Base-by-base conservation (phyloP, 306 rosid species). In the Ormosia emarginata region DNA sequence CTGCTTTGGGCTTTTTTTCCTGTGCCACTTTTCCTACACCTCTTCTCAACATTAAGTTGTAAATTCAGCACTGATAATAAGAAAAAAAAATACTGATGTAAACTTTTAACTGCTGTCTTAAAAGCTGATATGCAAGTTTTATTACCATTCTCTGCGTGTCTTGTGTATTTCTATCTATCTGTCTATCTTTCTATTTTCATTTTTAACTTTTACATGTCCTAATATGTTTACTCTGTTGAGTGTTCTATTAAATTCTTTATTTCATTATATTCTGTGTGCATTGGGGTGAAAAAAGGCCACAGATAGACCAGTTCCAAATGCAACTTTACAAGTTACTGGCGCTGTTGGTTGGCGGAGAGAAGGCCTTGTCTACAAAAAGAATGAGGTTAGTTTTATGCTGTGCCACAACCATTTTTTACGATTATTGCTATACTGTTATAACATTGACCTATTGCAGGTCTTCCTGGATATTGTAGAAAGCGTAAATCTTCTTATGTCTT, bases 271-370 rank as follows among this genome's bases (percentile, higher is more conserved):
- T 49, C 46, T 78, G 9, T 66, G 50, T 84, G 72, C 15, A 64
- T 34, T 65, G 71, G 49, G 75, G 53, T 7, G 8, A 8, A 8
- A 8, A 77, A 74, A 72, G 97, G 90, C 93, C 68, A 6, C 90
- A 34, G 98, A 94, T 80, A 94, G 81, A 83, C 90, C 95, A 77
- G 94, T 94, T 71, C 98, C 98, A 18, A 94, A 94, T 88, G 98
- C 98, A 30, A 94, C 98, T 59, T 88, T 94, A 79, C 98, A 94
- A 94, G 98, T 94, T 56, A 94, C 98, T 1, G 98, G 98, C 15
- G 97, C 98, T 82, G 98, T 94, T 85, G 98, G 98, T 74, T 94
- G 98, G 98, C 90, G 98, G 81, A 89, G 98, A 87, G 98, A 94
- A 78, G 98, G 98, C 46, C 98, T 94, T 76, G 89, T 77, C n/a